Evolutionary conservation across 208 protist species (phyloP).

Genomic region (Vickermania ingenoplastis): DNA sequence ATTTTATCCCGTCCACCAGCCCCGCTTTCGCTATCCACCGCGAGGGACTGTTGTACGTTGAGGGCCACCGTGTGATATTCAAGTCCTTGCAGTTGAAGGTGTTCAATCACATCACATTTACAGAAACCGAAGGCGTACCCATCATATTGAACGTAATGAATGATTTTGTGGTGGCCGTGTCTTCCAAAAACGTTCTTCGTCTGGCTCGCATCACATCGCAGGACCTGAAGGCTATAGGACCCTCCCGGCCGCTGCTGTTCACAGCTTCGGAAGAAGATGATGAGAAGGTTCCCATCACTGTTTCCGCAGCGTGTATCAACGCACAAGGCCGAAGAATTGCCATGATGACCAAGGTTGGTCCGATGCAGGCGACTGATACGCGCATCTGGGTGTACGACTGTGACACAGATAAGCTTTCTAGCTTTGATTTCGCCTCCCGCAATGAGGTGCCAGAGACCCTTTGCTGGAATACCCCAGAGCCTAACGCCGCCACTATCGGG

Average conservation of each 20-base stretch:
- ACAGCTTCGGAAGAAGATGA: constrained; percentile 3
- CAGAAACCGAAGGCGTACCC: constrained; percentile 75
- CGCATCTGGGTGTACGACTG: constrained; percentile 86
- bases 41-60: constrained; percentile 82
- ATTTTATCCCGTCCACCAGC: constrained; percentile 60
- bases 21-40: constrained; percentile 75
- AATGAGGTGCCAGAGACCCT: constrained; percentile 67
- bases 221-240: constrained; percentile 59
- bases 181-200: constrained; percentile 71
- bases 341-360: constrained; percentile 54
- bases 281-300: constrained; percentile 14
- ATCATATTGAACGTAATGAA: constrained; percentile 80
- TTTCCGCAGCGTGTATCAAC: constrained; percentile 61
- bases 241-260: constrained; percentile 51
- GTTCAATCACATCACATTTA: constrained; percentile 78
- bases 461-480: constrained; percentile 86
- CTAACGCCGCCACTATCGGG: constrained; percentile 71
- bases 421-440: constrained; percentile 65
- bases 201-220: constrained; percentile 56
- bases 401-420: constrained; percentile 76
- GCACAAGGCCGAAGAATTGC: constrained; percentile 72
- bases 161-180: constrained; percentile 80
- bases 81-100: constrained; percentile 64
- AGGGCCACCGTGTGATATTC: constrained; percentile 66
- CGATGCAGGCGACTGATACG: constrained; percentile 42